phyloP scores from a whole-genome alignment of 1,284 basidiomycete genomes.

The Puccinia hordei region DNA sequence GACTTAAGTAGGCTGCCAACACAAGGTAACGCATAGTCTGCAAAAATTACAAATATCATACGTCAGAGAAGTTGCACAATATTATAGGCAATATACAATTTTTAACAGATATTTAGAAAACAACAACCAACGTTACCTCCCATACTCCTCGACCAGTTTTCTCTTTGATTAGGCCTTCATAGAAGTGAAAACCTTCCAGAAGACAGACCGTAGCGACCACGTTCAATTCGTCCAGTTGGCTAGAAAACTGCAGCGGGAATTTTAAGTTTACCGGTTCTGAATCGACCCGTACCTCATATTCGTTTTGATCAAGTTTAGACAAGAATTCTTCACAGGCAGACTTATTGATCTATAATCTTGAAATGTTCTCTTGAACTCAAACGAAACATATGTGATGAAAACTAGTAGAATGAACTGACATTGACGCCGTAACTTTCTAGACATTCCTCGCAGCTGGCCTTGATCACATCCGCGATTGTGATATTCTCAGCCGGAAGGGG shows the following conservation, averaged over 20 bases:
- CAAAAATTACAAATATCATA: neutral
- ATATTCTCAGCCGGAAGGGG: neutral
- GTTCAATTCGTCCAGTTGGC: slow-evolving; percentile 42
- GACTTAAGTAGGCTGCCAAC: slow-evolving; percentile 30
- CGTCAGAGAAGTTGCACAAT: neutral
- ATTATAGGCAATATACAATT: neutral
- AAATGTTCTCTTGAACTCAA: neutral
- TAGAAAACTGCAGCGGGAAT: slow-evolving; percentile 47
- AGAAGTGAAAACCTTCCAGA: slow-evolving; percentile 29
- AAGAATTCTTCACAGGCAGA: slow-evolving; percentile 20
- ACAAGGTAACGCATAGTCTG: slow-evolving; percentile 45
- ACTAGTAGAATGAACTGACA: neutral
- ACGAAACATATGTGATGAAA: neutral
- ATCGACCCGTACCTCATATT: neutral
- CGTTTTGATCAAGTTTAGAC: slow-evolving; percentile 2
- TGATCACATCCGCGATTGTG: slow-evolving; percentile 3
- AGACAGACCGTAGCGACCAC: slow-evolving; percentile 29
- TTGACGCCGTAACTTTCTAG: neutral
- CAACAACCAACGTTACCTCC: slow-evolving; percentile 26
- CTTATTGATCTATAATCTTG: slow-evolving; percentile 1
- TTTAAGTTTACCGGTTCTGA: neutral
- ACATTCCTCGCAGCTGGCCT: slow-evolving; percentile 23
- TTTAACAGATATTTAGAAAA: neutral
- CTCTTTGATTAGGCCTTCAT: slow-evolving; percentile 29
- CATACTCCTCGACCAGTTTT: slow-evolving; percentile 41